These are phyloP conservation scores for Sarocladium strictum DNA, from an alignment of 2,329 filamentous ascomycete species.

Conservation along the genomic window DNA sequence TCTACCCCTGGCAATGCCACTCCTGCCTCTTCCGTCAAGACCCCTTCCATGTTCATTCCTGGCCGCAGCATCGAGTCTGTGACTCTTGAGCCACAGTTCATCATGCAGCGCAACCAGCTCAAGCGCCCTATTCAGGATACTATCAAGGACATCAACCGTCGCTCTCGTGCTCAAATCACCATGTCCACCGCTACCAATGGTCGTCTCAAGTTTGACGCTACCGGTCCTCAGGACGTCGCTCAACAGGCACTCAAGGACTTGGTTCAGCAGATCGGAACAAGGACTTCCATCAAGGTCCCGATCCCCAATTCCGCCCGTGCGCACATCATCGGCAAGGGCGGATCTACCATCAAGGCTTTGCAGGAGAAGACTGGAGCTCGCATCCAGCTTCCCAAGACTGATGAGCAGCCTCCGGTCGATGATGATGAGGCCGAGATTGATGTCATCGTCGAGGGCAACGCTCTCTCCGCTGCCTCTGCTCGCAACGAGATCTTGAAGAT, in stretches of 20 bases:
- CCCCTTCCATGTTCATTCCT: constrained; percentile 66
- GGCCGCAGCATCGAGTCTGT: constrained; percentile 77
- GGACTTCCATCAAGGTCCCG: constrained; percentile 64
- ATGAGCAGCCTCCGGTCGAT: constrained; percentile 49
- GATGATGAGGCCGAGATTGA: constrained; percentile 83
- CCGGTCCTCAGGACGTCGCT: constrained; percentile 76
- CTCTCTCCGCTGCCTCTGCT: constrained; percentile 78
- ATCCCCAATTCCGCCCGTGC: constrained; percentile 79
- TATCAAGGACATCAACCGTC: constrained; percentile 86
- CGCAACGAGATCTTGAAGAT: constrained; percentile 80
- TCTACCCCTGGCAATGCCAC: constrained; percentile 55
- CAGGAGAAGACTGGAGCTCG: constrained; percentile 85
- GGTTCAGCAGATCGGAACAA: constrained; percentile 79
- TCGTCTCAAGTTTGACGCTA: constrained; percentile 74
- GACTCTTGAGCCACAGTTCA: constrained; percentile 65
- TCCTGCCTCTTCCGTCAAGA: constrained; percentile 30
- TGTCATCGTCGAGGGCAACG: constrained; percentile 85
- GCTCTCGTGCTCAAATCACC: constrained; percentile 79
- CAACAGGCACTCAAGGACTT: constrained; percentile 86
- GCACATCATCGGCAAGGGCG: constrained; percentile 89
- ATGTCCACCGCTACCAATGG: constrained; percentile 69
- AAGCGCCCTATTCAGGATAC: constrained; percentile 82
- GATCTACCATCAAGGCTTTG: constrained; percentile 82
- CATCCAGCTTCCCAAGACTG: constrained; percentile 85
- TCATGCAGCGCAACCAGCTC: constrained; percentile 70